Percentiles rank a stretch among this genome's conserved stretches.
phyloP scores from a whole-genome alignment of 306 rosid genomes.

The Astragalus glycyphyllos region DNA sequence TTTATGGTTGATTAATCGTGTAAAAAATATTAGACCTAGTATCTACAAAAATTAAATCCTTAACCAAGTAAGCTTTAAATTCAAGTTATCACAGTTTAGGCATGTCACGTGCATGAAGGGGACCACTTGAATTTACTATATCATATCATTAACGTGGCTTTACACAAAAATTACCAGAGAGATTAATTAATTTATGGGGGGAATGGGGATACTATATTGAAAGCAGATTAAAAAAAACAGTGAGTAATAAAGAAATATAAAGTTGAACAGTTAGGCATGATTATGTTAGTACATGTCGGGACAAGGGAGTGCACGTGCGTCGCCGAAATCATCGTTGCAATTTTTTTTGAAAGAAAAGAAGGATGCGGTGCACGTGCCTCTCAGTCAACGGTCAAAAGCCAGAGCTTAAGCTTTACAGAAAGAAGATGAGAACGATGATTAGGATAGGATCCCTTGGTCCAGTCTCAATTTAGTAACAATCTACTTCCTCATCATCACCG shows the following conservation, averaged over 20 bases:
- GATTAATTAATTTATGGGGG: slow-evolving; percentile 33
- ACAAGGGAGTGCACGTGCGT: slow-evolving; percentile 77
- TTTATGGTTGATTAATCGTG: no score
- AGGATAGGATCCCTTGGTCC: slow-evolving; percentile 51
- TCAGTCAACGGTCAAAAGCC: slow-evolving; percentile 84
- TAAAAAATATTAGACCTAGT: no score
- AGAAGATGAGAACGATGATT: slow-evolving; percentile 59
- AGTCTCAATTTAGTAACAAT: slow-evolving; percentile 19
- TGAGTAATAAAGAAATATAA: slow-evolving; percentile 28
- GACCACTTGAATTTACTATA: slow-evolving; percentile 40
- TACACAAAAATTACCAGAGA: slow-evolving; percentile 26
- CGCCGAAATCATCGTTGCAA: slow-evolving; percentile 71
- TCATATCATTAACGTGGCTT: slow-evolving; percentile 40
- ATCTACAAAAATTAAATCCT: no score
- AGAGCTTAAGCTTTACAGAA: slow-evolving; percentile 43
- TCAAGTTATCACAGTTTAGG: slow-evolving; percentile 24
- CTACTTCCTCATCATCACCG: slow-evolving; percentile 49
- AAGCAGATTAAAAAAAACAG: background rate
- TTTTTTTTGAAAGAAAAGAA: slow-evolving; percentile 47
- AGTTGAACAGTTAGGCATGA: slow-evolving; percentile 60
- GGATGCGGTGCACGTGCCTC: slow-evolving; percentile 79
- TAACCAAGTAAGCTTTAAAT: slow-evolving; percentile 32
- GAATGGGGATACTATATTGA: slow-evolving; percentile 24
- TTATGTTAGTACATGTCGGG: slow-evolving; percentile 61
- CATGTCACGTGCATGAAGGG: slow-evolving; percentile 53